A percentile compares a stretch with the other conserved stretches of the same genome.
phyloP scores from a whole-genome alignment of 768 basidiomycete species.

The Xerocomus potaroensis region DNA sequence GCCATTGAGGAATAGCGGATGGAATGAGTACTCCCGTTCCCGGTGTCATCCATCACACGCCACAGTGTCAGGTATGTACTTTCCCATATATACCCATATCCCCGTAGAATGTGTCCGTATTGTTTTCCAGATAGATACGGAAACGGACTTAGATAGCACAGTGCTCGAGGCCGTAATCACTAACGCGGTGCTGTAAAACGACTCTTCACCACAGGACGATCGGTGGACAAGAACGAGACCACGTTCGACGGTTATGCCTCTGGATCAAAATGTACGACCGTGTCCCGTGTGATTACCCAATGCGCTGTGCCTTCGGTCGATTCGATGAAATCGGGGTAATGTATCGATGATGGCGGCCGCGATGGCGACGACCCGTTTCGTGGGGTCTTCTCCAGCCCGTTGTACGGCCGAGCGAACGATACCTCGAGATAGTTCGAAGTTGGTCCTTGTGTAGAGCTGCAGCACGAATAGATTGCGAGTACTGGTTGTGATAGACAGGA shows the following conservation, averaged over 20 bases:
- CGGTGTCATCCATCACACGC: conserved; percentile 12
- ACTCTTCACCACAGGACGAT: conserved; percentile 10
- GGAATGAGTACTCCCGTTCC: conserved; percentile 4
- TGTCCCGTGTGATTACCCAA: conserved; percentile 19
- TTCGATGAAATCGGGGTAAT: conserved; percentile 20
- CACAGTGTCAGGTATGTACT: conserved; percentile 14
- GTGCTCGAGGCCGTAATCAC: conserved; percentile 22
- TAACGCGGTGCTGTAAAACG: conserved; percentile 22
- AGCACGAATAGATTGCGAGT: conserved; percentile 18
- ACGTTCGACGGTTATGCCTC: conserved; percentile 6
- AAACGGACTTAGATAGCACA: conserved; percentile 14
- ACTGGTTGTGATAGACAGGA: conserved; percentile 16
- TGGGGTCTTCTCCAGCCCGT: conserved; percentile 19
- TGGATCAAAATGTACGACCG: conserved; percentile 18
- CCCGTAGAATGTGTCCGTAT: conserved; percentile 7
- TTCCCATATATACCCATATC: conserved; percentile 13
- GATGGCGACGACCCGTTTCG: conserved; percentile 26
- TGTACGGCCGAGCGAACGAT: conserved; percentile 19
- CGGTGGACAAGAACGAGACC: not conserved
- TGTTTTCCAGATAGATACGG: not conserved
- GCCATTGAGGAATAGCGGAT: conserved; percentile 7
- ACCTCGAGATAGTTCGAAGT: conserved; percentile 4
- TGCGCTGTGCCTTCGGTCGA: conserved; percentile 4
- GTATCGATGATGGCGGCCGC: conserved; percentile 23
- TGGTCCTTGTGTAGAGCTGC: conserved; percentile 6